Conservation (phyloP, 352 stramenopile genomes). For the Phytophthora tentaculata region DNA sequence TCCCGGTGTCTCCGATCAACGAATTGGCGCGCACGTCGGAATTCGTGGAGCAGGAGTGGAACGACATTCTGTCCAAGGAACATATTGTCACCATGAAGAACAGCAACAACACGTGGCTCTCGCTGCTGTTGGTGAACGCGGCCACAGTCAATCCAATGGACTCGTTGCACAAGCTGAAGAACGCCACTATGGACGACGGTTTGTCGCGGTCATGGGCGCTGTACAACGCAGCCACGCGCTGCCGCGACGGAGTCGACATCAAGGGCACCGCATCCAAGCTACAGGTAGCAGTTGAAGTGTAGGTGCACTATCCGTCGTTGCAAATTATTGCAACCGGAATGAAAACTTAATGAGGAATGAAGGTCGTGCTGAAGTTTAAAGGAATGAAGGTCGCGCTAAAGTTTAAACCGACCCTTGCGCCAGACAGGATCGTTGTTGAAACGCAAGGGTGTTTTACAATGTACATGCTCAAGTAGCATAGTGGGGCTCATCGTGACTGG, state of each 20-base stretch:
- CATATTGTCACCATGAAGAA: constrained; percentile 49
- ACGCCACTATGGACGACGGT: constrained; percentile 67
- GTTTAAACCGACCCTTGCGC: neutral
- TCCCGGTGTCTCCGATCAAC: constrained; percentile 72
- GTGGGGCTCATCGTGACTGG: too few species aligned
- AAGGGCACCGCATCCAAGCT: constrained; percentile 6
- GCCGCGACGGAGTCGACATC: constrained; percentile 14
- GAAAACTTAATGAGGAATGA: neutral
- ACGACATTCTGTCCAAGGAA: constrained; percentile 72
- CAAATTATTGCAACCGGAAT: neutral
- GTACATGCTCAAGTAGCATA: too few species aligned
- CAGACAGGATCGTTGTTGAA: neutral
- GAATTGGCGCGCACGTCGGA: constrained; percentile 62
- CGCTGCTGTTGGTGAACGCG: constrained; percentile 74
- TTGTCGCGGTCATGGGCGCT: constrained; percentile 67
- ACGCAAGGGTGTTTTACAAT: neutral
- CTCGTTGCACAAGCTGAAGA: constrained; percentile 50
- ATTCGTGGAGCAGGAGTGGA: constrained; percentile 78
- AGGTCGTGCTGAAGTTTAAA: neutral
- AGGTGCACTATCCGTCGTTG: too few species aligned
- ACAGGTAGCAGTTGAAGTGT: constrained; percentile 20
- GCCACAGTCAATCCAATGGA: constrained; percentile 58
- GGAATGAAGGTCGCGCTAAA: too few species aligned
- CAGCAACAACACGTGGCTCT: constrained; percentile 63
- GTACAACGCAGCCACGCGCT: constrained; percentile 65